A percentile compares a stretch with the other conserved stretches of the same genome.
Conservation (phyloP, 768 basidiomycete species). For the Symmetrospora coprosmae region DNA sequence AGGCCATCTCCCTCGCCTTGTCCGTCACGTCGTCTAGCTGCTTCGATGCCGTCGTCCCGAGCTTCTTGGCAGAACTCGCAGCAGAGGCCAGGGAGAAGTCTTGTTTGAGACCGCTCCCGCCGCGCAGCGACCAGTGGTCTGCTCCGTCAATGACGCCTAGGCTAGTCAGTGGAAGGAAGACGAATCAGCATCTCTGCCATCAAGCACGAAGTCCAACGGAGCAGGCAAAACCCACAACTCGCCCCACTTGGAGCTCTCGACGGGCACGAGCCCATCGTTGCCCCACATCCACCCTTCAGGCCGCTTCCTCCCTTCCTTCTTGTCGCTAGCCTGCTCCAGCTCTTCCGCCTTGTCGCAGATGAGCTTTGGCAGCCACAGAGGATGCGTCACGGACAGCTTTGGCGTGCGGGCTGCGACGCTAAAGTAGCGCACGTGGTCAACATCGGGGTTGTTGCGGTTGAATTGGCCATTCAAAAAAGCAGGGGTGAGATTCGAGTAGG, state of each 20-base stretch:
- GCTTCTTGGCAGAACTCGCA: conserved; percentile 35
- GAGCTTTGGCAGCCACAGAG: conserved; percentile 91
- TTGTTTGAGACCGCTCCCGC: conserved; percentile 51
- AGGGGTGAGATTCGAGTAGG: conserved; percentile 85
- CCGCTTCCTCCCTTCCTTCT: conserved; percentile 31
- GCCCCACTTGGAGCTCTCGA: conserved; percentile 80
- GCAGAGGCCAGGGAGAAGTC: conserved; percentile 5
- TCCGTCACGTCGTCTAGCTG: background rate
- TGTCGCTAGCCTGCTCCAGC: conserved; percentile 34
- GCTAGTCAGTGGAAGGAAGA: background rate
- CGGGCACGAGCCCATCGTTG: conserved; percentile 79
- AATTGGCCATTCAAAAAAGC: conserved; percentile 59
- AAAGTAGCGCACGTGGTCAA: conserved; percentile 73
- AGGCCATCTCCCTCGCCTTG: background rate
- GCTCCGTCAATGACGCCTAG: conserved; percentile 73
- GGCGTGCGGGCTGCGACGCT: conserved; percentile 60
- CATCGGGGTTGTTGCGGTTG: conserved; percentile 67
- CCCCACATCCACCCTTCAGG: conserved; percentile 44
- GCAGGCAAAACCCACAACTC: conserved; percentile 45
- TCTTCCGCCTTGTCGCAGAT: conserved; percentile 62
- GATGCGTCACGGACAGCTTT: conserved; percentile 56
- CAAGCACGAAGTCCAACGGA: too few species aligned
- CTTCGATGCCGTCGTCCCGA: conserved; percentile 44
- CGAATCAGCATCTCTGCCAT: background rate
- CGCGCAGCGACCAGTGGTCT: conserved; percentile 94